phyloP scores from a whole-genome alignment of 108 stramenopile species.

The Skeletonema costatum region DNA sequence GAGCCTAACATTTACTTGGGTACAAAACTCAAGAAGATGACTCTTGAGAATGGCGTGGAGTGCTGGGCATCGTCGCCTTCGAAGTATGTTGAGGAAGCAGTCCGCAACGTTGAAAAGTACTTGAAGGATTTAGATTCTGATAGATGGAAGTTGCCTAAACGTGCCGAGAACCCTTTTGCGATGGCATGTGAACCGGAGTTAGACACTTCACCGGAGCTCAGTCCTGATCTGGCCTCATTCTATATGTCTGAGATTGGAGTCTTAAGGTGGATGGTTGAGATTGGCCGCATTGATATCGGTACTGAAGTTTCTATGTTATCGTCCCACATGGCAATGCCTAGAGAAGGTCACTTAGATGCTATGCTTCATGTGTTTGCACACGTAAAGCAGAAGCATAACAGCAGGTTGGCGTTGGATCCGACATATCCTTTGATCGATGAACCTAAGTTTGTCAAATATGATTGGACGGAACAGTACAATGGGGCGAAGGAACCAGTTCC shows the following conservation, averaged over 20 bases:
- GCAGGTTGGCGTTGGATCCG: slow-evolving; percentile 5
- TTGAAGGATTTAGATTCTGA: background rate
- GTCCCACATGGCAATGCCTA: slow-evolving; percentile 16
- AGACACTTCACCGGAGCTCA: slow-evolving; percentile 10
- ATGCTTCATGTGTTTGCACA: slow-evolving; percentile 13
- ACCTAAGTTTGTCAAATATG: no score
- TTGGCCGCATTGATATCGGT: slow-evolving; percentile 35
- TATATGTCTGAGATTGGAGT: slow-evolving; percentile 21
- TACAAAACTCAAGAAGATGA: background rate
- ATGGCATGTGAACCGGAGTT: slow-evolving; percentile 29
- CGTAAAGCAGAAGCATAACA: background rate
- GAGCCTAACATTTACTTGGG: slow-evolving; percentile 3
- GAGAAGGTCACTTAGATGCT: slow-evolving; percentile 46
- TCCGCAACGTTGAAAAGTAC: background rate
- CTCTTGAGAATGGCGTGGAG: background rate
- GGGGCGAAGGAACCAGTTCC: no score
- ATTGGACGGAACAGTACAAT: no score
- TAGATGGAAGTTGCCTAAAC: background rate
- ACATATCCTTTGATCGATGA: background rate
- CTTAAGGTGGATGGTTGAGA: slow-evolving; percentile 40
- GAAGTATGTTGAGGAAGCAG: slow-evolving; percentile 10
- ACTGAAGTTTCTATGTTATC: slow-evolving; percentile 39
- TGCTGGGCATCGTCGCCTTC: background rate
- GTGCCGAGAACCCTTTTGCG: slow-evolving; percentile 5
- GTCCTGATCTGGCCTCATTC: background rate